Evolutionary conservation across 768 basidiomycete genomes (phyloP).

Genomic region (Lactarius deliciosus): DNA sequence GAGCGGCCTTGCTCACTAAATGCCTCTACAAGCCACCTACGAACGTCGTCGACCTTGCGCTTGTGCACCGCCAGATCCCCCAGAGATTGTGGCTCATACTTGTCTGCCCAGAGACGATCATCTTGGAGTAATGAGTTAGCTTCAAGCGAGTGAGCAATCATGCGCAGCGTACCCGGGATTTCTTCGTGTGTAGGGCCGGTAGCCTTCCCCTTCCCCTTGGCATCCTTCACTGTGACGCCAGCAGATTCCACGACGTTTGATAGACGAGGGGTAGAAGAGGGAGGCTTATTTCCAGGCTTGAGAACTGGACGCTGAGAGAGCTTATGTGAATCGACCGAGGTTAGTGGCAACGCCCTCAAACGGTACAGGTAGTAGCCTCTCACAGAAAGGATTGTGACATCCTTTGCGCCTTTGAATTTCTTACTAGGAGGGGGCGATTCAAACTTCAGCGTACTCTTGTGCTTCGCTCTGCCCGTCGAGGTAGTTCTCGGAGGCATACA

Average conservation of each 20-base stretch:
- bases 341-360: conserved; percentile 10
- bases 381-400: conserved; percentile 17
- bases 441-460: conserved; percentile 28
- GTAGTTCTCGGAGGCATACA: conserved; percentile 15
- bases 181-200: not conserved
- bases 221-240: conserved; percentile 14
- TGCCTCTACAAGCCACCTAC: conserved; percentile 72
- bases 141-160: not conserved
- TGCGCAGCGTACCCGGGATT: conserved; percentile 5
- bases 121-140: conserved; percentile 15
- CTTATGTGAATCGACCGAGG: conserved; percentile 11
- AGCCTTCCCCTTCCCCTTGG: conserved; percentile 34
- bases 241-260: not conserved
- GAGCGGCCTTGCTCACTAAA: conserved; percentile 64
- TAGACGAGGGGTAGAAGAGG: not conserved
- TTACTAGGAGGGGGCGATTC: conserved; percentile 24
- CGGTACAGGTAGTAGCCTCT: conserved; percentile 6
- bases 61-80: conserved; percentile 78
- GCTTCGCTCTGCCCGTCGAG: conserved; percentile 9
- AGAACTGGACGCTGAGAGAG: conserved; percentile 11
- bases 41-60: conserved; percentile 74
- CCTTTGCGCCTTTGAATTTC: conserved; percentile 19
- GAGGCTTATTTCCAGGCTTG: conserved; percentile 9
- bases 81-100: conserved; percentile 42
- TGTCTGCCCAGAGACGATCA: conserved; percentile 38